Conservation (phyloP, 2,329 filamentous ascomycete genomes). For the Fusarium aywerte region DNA sequence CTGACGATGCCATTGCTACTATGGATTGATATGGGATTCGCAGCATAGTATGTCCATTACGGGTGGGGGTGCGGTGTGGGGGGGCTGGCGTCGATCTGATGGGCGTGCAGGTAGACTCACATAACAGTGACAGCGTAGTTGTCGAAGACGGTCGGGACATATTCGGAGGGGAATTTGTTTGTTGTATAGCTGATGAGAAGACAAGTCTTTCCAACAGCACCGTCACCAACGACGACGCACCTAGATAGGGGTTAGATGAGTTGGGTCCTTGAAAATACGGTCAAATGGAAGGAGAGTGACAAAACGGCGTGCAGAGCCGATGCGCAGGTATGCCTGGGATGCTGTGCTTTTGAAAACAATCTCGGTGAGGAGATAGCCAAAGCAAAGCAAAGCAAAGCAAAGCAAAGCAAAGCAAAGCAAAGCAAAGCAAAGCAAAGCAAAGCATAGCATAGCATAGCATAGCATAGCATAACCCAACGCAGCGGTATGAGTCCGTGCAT, state of each 20-base stretch:
- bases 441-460: background rate
- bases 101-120: constrained; percentile 68
- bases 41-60: constrained; percentile 17
- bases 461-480: background rate
- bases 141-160: constrained; percentile 98
- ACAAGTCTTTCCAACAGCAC: constrained; percentile 99
- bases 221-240: constrained; percentile 98
- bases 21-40: constrained; percentile 5
- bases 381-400: background rate
- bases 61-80: constrained; percentile 25
- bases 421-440: background rate
- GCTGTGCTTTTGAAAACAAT: constrained; percentile 1
- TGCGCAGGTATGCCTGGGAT: constrained; percentile 27
- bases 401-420: background rate
- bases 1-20: constrained; percentile 7
- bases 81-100: constrained; percentile 32
- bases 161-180: constrained; percentile 99
- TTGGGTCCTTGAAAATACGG: constrained; percentile 33
- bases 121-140: constrained; percentile 99
- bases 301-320: constrained; percentile 17
- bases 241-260: constrained; percentile 58
- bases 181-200: constrained; percentile 99
- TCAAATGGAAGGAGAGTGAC: background rate
- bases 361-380: constrained; percentile 15
- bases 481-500: constrained; percentile 20